Percentiles rank a stretch among this genome's conserved stretches.
Evolutionary conservation across 2,329 filamentous ascomycete genomes (phyloP).

Genomic region (Trichoderma citrinoviride): DNA sequence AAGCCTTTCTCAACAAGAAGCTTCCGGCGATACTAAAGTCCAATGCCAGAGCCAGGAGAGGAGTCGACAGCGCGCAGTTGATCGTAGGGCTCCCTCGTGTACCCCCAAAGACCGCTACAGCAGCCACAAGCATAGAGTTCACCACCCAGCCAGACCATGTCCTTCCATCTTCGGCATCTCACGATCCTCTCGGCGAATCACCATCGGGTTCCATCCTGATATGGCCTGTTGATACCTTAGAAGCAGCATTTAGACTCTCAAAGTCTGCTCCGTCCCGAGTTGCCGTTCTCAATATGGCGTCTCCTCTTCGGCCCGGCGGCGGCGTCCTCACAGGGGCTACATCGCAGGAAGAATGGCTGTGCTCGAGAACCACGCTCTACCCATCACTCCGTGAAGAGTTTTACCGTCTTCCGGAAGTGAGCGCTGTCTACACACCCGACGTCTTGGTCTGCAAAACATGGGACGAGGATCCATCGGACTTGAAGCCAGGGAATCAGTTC

Average conservation of each 20-base stretch:
- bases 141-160: not conserved
- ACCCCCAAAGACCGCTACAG: no score
- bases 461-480: constrained; percentile 25
- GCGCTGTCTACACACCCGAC: constrained; percentile 56
- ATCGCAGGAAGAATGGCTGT: constrained; percentile 61
- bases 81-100: constrained; percentile 34
- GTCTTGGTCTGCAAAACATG: constrained; percentile 55
- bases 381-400: constrained; percentile 56
- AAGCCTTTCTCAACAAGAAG: constrained; percentile 57
- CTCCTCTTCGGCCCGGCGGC: constrained; percentile 58
- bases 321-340: constrained; percentile 59
- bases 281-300: constrained; percentile 63
- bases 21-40: constrained; percentile 55
- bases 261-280: constrained; percentile 30
- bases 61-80: constrained; percentile 52
- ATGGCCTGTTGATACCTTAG: constrained; percentile 51
- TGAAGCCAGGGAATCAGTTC: constrained; percentile 47
- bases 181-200: constrained; percentile 21
- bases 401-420: constrained; percentile 59
- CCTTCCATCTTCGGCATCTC: not conserved
- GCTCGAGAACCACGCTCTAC: constrained; percentile 58
- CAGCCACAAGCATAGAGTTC: not conserved
- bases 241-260: constrained; percentile 41
- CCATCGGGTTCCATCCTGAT: constrained; percentile 41
- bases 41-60: constrained; percentile 54